These are phyloP conservation scores for Hordeum pubiflorum DNA, from an alignment of 202 grass and related monocot species.

Conservation along the genomic window DNA sequence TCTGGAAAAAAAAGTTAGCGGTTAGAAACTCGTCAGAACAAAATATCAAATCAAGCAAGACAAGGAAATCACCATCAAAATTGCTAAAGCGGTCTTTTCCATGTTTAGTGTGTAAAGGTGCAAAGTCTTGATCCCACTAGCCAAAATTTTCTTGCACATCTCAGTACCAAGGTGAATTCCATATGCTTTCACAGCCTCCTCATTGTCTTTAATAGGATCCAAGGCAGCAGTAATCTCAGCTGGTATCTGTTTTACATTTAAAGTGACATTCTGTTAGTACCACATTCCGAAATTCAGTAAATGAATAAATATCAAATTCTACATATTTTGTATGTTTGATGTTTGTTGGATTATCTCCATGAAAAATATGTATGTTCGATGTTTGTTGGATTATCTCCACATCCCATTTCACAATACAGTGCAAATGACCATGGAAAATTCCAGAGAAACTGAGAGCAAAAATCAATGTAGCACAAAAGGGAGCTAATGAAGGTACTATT, in stretches of 20 bases:
- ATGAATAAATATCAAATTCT: background rate
- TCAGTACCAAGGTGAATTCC: slow-evolving; percentile 78
- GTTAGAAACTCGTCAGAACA: slow-evolving; percentile 5
- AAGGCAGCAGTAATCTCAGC: slow-evolving; percentile 60
- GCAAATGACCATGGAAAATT: background rate
- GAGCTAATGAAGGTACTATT: background rate
- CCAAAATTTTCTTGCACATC: slow-evolving; percentile 92
- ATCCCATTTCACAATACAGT: background rate
- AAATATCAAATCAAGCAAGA: slow-evolving; percentile 14
- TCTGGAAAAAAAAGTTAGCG: slow-evolving; percentile 26
- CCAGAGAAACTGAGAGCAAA: background rate
- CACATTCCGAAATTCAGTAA: slow-evolving; percentile 16
- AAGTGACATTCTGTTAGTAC: background rate
- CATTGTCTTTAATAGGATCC: slow-evolving; percentile 83
- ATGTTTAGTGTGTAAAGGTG: slow-evolving; percentile 87
- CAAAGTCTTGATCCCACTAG: slow-evolving; percentile 74
- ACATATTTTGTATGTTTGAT: background rate
- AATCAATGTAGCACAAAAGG: background rate
- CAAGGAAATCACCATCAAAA: slow-evolving; percentile 48
- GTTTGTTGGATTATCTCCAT: background rate
- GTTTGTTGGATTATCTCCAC: background rate
- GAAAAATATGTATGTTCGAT: background rate
- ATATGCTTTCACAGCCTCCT: slow-evolving; percentile 75
- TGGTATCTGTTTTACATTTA: slow-evolving; percentile 50
- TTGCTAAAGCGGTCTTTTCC: slow-evolving; percentile 82